Base-by-base conservation (phyloP, 345 rosid genomes). In the Microcos paniculata region DNA sequence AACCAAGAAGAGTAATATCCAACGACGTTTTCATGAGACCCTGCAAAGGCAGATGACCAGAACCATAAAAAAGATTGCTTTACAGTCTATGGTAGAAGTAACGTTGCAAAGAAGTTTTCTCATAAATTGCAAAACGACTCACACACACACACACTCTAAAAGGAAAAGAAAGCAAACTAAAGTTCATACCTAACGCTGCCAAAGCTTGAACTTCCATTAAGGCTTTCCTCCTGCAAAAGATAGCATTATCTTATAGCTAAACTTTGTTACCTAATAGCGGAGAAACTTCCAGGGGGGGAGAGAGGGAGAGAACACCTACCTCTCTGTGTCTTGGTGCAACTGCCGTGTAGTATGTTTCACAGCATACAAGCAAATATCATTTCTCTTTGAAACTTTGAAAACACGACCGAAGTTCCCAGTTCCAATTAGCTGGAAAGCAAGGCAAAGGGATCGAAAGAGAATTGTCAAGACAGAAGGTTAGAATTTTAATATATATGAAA, bases 201-300 rank as follows among this genome's bases (percentile, higher is more conserved):
- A 94, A 84, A 80, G 97, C 92, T 85, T 96, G 99, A 77, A 92
- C 99, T 91, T 96, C 99, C 97, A 96, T 91, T 80, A 94, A 87
- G 85, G 98, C 98, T 86, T 92, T 92, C 85, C 83, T 87, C 88
- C 99, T 94, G 86, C 80, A 80, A 80, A 79, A 65, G 38, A 38
- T 3, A 56, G 43, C 40, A 71, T 23, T 35, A 69, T 30, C 30
- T 15, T 24, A n/a, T n/a, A n/a, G n/a, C 16, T 28, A 4, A 45
- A 23, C 30, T 52, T 6, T 52, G 46, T 46, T n/a, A 42, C 35
- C 11, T 43, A 21, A 45, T 28, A 74, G 55, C 33, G 46, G 49
- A 80, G 33, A 33, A 28, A 77, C 23, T 8, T n/a, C n/a, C n/a
- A n/a, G n/a, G n/a, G n/a, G n/a, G n/a, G n/a, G n/a, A n/a, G n/a